Evolutionary conservation across 2,329 filamentous ascomycete species (phyloP).

Genomic region (Trichoderma harzianum): DNA sequence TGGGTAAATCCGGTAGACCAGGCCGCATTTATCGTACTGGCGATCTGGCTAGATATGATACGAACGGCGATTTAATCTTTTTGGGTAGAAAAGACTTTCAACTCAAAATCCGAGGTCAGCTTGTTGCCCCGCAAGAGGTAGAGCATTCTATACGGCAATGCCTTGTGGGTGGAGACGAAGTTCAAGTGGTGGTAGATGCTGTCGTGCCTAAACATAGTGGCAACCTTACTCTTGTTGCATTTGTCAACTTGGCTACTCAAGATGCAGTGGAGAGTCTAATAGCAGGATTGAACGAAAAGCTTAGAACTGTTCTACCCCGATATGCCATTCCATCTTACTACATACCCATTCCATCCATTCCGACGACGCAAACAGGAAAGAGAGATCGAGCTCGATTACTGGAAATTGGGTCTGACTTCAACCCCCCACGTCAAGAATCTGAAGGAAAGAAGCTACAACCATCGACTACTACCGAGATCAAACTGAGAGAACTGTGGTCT

Average conservation of each 20-base stretch:
- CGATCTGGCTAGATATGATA: conserved; percentile 14
- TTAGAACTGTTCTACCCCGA: background rate
- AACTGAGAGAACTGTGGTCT: conserved; percentile 2
- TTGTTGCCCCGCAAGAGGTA: conserved; percentile 3
- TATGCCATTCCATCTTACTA: conserved; percentile 14
- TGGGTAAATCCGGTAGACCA: background rate
- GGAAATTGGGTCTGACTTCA: background rate
- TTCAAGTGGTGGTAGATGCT: conserved; percentile 6
- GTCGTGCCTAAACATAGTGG: background rate
- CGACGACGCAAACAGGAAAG: conserved; percentile 1
- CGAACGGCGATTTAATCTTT: background rate
- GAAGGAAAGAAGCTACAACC: background rate
- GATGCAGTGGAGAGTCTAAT: background rate
- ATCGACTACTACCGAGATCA: background rate
- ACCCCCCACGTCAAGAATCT: background rate
- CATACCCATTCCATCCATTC: conserved; percentile 1
- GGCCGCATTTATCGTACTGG: conserved; percentile 12
- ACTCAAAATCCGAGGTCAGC: conserved; percentile 10
- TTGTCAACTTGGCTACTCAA: background rate
- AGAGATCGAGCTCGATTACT: conserved; percentile 5
- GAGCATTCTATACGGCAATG: background rate
- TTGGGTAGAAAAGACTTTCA: conserved; percentile 9
- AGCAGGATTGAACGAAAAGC: background rate
- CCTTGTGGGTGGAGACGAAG: background rate
- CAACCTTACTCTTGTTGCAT: background rate